Percentiles rank a stretch among this genome's conserved stretches.
Conservation (phyloP, 352 stramenopile genomes). For the Globisporangium echinulatum region DNA sequence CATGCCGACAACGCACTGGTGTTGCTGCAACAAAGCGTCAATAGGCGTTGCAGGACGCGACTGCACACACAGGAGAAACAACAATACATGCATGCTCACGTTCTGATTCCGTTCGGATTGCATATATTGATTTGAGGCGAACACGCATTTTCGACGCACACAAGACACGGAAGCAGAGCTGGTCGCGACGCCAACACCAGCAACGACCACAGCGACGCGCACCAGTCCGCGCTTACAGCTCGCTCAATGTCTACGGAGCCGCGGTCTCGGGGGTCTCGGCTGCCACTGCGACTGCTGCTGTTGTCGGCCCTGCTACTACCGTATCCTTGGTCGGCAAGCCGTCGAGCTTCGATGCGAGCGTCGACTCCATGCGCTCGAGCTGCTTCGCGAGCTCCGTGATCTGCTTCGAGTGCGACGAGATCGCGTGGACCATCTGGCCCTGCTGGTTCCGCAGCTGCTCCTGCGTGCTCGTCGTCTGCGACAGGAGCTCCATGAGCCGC, state of each 20-base stretch:
- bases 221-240: no score
- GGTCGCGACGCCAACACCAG: no score
- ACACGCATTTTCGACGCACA: background rate
- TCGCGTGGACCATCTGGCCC: slow-evolving; percentile 72
- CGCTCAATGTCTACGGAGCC: background rate
- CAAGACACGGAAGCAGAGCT: background rate
- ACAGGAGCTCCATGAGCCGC: slow-evolving; percentile 64
- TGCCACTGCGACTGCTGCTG: background rate
- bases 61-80: no score
- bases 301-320: background rate
- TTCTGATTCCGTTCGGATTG: no score
- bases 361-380: slow-evolving; percentile 71
- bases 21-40: no score
- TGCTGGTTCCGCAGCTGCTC: slow-evolving; percentile 78
- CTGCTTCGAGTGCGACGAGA: slow-evolving; percentile 71
- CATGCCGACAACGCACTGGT: no score
- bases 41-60: no score
- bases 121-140: no score
- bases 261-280: background rate
- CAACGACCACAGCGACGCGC: no score
- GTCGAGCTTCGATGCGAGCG: slow-evolving; percentile 52
- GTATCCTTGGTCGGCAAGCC: background rate
- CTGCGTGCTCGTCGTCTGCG: slow-evolving; percentile 75
- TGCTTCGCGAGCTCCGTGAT: slow-evolving; percentile 76
- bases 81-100: no score